Evolutionary conservation across 2,329 filamentous ascomycete species (phyloP), one percentile per base, ranked within the genome.

Genomic region (Colletotrichum tanaceti): DNA sequence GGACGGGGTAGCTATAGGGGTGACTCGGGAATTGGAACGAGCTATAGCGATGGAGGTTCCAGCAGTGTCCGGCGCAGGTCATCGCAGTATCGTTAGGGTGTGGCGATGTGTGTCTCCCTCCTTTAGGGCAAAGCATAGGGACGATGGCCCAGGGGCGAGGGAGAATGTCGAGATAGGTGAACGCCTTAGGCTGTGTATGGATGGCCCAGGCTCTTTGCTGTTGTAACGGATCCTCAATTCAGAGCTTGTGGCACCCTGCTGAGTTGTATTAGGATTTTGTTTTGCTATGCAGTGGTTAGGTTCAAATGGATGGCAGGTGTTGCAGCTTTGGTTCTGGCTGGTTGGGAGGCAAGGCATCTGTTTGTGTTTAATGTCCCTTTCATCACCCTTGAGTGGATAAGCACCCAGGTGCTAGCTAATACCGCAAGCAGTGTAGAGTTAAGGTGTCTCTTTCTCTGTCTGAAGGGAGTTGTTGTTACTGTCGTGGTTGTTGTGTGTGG

Each of bases 1-100:
- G 73, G 63, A 43, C 73, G 65, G 43, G 72, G 73, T 35, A 75
- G 67, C 41, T 79, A 69, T 54, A 77, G 62, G 73, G 74, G 78
- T 10, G 84, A 86, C 72, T 85, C 82, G 20, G 86, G 86, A 0
- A 75, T 86, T 65, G 87, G 87, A 4, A 89, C 87, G 32, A 88
- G 86, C 70, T 85, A 80, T 68, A 82, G 80, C 68, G 81, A 83
- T 47, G 79, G 43, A 77, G 78, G 2, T 72, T 73, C 61, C 16
- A 73, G 73, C 13, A 76, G 72, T 28, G 68, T 80, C 22, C 77
- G 79, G 47, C 75, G 75, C 47, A 74, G 79, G 57, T 63, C 68
- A 28, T 79, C 77, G 13, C 76, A 71, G 9, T 32, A 43, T 22
- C 66, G 65, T 35, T 65, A 53, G 53, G 9, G n/a, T 39, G 38